Conservation (phyloP, 108 stramenopile genomes). For the Aureococcus anophagefferens region DNA sequence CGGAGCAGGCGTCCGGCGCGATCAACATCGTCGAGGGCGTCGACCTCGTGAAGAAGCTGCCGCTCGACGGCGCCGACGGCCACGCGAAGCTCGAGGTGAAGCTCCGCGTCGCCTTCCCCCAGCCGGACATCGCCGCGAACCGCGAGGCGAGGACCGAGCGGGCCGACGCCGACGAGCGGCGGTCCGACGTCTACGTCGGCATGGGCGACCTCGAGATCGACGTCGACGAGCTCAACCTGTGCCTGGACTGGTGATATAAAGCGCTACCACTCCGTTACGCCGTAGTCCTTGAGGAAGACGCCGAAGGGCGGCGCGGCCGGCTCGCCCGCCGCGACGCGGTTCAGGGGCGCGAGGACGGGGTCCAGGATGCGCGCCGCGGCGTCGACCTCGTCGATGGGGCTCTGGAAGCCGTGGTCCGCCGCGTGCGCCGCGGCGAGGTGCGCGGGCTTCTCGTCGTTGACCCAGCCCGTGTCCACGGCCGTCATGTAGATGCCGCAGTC, state of each 20-base stretch:
- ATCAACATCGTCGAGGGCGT: background rate
- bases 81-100: background rate
- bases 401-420: conserved; percentile 5
- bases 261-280: conserved; percentile 73
- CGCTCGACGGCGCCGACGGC: background rate
- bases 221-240: background rate
- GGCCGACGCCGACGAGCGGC: background rate
- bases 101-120: background rate
- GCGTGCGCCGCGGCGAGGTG: background rate
- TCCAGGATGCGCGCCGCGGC: conserved; percentile 18
- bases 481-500: conserved; percentile 7
- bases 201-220: background rate
- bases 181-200: background rate
- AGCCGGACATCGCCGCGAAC: background rate
- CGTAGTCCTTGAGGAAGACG: conserved; percentile 73
- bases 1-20: background rate
- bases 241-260: background rate
- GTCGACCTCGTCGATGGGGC: conserved; percentile 17
- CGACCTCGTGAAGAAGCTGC: background rate
- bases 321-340: too few relatives aligned
- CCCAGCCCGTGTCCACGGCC: conserved; percentile 21
- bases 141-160: background rate
- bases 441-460: conserved; percentile 11
- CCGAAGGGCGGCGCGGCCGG: conserved; percentile 30
- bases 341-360: conserved; percentile 6